Percentiles rank a stretch among this genome's conserved stretches.
These are phyloP conservation scores for Pseudocercospora vitis DNA, from an alignment of 2,329 filamentous ascomycete species.

Conservation along the genomic window DNA sequence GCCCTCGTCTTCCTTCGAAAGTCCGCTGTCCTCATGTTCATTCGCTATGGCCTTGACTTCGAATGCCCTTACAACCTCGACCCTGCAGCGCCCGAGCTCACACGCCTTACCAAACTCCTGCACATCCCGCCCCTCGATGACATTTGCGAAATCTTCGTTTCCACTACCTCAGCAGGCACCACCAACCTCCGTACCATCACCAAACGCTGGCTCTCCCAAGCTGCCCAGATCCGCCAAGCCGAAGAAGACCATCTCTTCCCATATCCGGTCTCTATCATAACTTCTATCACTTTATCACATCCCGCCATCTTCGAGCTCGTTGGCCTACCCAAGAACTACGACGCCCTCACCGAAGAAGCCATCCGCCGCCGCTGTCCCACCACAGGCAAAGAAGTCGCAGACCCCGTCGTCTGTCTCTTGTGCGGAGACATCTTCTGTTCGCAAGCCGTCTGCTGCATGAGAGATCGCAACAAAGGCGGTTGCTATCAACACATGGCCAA, in stretches of 20 bases:
- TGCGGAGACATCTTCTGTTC: conserved; percentile 97
- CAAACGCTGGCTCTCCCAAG: conserved; percentile 71
- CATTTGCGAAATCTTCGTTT: conserved; percentile 64
- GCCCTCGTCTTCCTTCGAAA: conserved; percentile 90
- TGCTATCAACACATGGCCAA: conserved; percentile 87
- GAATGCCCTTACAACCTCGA: conserved; percentile 56
- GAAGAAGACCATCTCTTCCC: conserved; percentile 12
- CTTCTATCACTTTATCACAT: conserved; percentile 63
- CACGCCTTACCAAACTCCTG: conserved; percentile 74
- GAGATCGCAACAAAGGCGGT: conserved; percentile 66
- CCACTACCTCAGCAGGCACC: conserved; percentile 40
- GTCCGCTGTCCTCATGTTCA: conserved; percentile 75
- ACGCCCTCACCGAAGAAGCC: conserved; percentile 87
- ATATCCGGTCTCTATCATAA: conserved; percentile 38
- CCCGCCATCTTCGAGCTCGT: conserved; percentile 93
- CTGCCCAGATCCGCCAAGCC: conserved; percentile 29
- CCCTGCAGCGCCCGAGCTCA: conserved; percentile 59
- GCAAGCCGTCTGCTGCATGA: conserved; percentile 87
- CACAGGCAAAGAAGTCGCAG: conserved; percentile 85
- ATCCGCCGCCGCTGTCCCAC: conserved; percentile 81
- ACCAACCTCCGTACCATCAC: conserved; percentile 53
- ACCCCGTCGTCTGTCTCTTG: conserved; percentile 89
- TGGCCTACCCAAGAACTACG: conserved; percentile 87
- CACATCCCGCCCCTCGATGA: conserved; percentile 76
- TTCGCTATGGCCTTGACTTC: conserved; percentile 86